Percentiles rank a stretch among this genome's conserved stretches.
Conservation (phyloP, 2,329 filamentous ascomycete species). For the Aspergillus versicolor region DNA sequence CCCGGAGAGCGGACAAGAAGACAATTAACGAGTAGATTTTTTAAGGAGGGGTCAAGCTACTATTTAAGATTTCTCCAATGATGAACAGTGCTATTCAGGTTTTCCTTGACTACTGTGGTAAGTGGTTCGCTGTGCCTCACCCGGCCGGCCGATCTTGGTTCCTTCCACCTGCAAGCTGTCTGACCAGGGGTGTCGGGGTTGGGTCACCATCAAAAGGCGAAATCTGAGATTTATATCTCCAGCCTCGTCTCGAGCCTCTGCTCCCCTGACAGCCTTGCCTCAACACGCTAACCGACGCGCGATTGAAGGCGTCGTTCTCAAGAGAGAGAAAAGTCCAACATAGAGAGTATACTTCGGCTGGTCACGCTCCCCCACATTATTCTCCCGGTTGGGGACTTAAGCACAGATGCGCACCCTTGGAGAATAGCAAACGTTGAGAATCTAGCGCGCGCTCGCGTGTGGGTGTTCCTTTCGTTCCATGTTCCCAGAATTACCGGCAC, state of each 20-base stretch:
- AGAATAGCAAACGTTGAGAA: background rate
- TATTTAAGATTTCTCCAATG: background rate
- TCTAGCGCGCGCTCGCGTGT: constrained; percentile 1
- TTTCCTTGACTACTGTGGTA: background rate
- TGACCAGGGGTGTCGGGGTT: background rate
- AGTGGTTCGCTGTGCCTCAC: background rate
- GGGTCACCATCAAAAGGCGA: background rate
- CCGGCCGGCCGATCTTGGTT: background rate
- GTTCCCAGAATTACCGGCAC: constrained; percentile 13
- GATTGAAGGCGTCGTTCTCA: background rate
- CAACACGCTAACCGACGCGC: background rate
- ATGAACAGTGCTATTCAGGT: background rate
- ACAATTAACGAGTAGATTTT: background rate
- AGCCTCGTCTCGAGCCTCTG: background rate
- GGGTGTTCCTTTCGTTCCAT: constrained; percentile 5
- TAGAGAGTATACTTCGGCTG: background rate
- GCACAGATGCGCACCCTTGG: constrained; percentile 1
- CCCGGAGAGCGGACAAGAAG: background rate
- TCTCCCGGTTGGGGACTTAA: background rate
- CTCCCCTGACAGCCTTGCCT: background rate
- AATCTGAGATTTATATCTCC: background rate
- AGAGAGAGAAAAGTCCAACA: background rate
- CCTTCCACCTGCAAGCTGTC: background rate
- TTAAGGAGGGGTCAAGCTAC: background rate
- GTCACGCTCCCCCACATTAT: constrained; percentile 1